Conservation (phyloP, 2,329 filamentous ascomycete species). For the Kalaharituber pfeilii region DNA sequence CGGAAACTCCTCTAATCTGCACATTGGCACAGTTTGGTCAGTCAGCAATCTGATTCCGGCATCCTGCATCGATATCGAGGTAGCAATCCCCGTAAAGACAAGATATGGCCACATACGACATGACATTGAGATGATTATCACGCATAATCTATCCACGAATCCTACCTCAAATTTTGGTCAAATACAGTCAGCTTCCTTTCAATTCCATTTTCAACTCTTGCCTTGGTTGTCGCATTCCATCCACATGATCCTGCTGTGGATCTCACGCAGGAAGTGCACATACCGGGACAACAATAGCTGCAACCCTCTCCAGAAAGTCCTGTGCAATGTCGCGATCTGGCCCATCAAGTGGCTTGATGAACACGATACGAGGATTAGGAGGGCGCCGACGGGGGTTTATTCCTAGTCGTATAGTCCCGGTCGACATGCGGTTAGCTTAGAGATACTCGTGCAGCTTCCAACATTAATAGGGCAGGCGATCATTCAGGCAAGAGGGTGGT, state of each 20-base stretch:
- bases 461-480: no score
- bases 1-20: constrained; percentile 55
- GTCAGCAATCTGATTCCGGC: neutral
- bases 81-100: no score
- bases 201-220: no score
- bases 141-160: constrained; percentile 42
- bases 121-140: constrained; percentile 45
- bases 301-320: constrained; percentile 58
- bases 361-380: constrained; percentile 62
- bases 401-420: no score
- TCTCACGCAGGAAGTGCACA: constrained; percentile 18
- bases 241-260: no score
- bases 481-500: no score
- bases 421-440: no score
- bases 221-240: no score
- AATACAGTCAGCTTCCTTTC: no score
- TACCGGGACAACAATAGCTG: constrained; percentile 52
- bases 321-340: constrained; percentile 44
- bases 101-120: constrained; percentile 32
- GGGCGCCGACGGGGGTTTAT: constrained; percentile 57
- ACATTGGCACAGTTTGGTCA: neutral
- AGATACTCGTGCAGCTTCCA: no score
- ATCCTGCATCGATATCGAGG: neutral
- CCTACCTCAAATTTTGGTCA: no score
- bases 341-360: constrained; percentile 63